Base-by-base conservation (phyloP, 2,329 filamentous ascomycete species). In the Aureobasidium subglaciale region DNA sequence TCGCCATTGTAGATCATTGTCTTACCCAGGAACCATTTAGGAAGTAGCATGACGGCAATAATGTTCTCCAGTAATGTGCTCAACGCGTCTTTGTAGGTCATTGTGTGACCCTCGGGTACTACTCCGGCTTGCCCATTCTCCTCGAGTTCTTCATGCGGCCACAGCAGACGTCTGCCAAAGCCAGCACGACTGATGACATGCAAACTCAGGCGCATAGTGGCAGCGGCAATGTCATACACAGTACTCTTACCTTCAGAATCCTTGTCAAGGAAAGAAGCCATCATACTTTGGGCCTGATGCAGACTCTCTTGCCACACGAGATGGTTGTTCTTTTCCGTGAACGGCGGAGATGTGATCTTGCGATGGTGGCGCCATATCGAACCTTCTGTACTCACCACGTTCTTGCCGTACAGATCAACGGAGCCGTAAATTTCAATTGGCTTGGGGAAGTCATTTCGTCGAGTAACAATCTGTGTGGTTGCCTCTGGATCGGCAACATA, bases 271-370 rank as follows among this genome's bases (percentile, higher is more conserved):
- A 84, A 88, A 45, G 76, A 74, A 32, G 70, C 67, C 27, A 87
- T 63, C 79, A 88, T 79, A 11, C 78, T 77, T 59, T 79, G 72
- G 0, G 85, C 80, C 71, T 91, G 87, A 56, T 75, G 71, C 55
- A 86, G 73, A 1, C 79, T 77, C 65, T 88, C 84, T 8, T 71
- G 72, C 68, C 84, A 88, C 1, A 87, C 83, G 24, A 87, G 67
- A 13, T 78, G 75, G 56, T 88, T 85, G 67, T 89, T 91, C 70
- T 79, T 83, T 72, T 92, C 88, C 56, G 85, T 88, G 69, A 92
- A 91, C 4, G 82, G 82, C 0, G 86, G 82, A 25, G 84, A 81
- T 0, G 83, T 86, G 40, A 84, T 78, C 70, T 87, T 89, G 59
- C 87, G 80, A 67, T 92, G 87, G 69, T 81, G 77, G 29, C 83